Evolutionary conservation across 2,329 filamentous ascomycete species (phyloP), one percentile per base, ranked within the genome.

Genomic region (Lojkania enalia): DNA sequence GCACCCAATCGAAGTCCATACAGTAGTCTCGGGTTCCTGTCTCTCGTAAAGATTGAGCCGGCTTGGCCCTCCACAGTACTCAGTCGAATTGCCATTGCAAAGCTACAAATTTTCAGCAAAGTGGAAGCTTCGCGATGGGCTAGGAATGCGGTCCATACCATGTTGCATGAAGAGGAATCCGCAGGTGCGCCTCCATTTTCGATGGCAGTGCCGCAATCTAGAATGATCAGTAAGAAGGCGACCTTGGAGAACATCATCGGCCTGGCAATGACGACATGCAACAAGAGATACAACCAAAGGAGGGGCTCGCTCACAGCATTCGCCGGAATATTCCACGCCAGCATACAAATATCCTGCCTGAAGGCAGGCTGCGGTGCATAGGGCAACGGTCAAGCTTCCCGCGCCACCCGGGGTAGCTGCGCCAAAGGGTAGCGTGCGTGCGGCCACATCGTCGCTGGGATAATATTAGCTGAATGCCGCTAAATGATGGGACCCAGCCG

Each of bases 141-240:
- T 2, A 16, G 39, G 7, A 49, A n/a, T 31, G 42, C 45, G 11
- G 18, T 31, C 40, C 59, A 58, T 42, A 76, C 73, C 4, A 64
- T 58, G 19, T 82, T 77, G 35, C 56, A 54, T 20, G 23, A 36
- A 3, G 35, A 20, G 4, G 27, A 30, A 42, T 40, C 44, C 21
- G 40, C 25, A 11, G 47, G 37, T 23, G 29, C 43, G 2, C 64
- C 65, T 21, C 35, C 39, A 20, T 46, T 49, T 20, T 25, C 39
- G 16, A 57, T 43, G 2, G 35, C 16, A 35, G 53, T 57, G 23
- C 49, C 53, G 29, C 57, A 60, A 36, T 46, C 54, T 55, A 49
- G 20, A 39, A 42, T 19, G 18, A 43, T 16, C n/a, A 42, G 44
- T 50, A 44, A 44, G 32, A 47, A 40, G 11, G 39, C 15, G 6